Base-by-base conservation (phyloP, 805 yeast species). In the Schwanniomyces occidentalis region DNA sequence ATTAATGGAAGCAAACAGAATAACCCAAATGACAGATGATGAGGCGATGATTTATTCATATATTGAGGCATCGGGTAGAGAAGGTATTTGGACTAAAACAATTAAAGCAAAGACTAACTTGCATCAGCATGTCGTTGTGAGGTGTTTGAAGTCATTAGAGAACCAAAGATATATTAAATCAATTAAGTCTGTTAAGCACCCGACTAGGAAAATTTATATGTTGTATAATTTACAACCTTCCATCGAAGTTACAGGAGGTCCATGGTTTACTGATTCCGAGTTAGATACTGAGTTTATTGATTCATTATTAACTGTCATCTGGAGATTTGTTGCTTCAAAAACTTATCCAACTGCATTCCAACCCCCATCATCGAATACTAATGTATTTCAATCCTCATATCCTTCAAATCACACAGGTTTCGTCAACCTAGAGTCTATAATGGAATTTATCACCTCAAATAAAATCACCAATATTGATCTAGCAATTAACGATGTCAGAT, bases 221-320 rank as follows among this genome's bases (percentile, higher is more conserved):
- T 71, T 93, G 35, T 91, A 90, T 56, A 82, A 87, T 53, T 67
- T 93, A 46, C 96, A 89, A 56, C 99, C 99, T 4, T 84, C 95
- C 3, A 82, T 87, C 20, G 98, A 91, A 46, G 93, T 93, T 24
- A 93, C 98, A 0, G 99, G 99, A 45, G 99, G 99, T 4, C 98
- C 98, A 4, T 93, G 99, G 99, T 93, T 90, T 56, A 89, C 97
- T 0, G 99, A 93, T 56, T 80, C 90, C 22, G 98, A 93, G 60
- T 71, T 93, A 38, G 99, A 93, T 56, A 80, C 88, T 3, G 98
- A 91, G 59, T 93, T 93, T 52, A 90, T 93, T 39, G 91, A 87
- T 46, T 79, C 88, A 30, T 64, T 93, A 36, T 60, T 87, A 45
- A 79, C 87, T 14, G 90, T 90, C 27, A 80, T 90, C 6, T 93